Base-by-base conservation (phyloP, 2,329 filamentous ascomycete genomes). In the Pyrenophora graminea region DNA sequence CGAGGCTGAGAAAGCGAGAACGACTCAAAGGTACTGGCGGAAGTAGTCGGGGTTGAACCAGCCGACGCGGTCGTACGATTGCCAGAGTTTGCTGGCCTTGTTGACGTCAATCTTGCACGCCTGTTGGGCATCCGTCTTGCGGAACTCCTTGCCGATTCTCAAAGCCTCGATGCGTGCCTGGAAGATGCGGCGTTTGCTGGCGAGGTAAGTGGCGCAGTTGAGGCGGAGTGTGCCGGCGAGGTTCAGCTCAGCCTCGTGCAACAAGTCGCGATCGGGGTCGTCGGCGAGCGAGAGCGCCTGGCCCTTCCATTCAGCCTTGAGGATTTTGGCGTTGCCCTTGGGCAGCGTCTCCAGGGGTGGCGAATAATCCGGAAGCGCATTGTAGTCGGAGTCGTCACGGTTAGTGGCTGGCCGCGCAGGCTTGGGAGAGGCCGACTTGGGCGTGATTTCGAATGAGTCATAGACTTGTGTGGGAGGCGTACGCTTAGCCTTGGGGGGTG, bases 71-170 rank as follows among this genome's bases (percentile, higher is more conserved):
- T 96, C 89, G 69, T 90, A 97, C 5, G 91, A 91, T 32, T 86
- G 86, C 89, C 91, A 96, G 39, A 97, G 80, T 73, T 93, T 93
- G 60, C 90, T 95, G 3, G 92, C 91, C 79, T 97, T 97, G 80
- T 97, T 97, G 71, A 97, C 93, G 66, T 97, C 93, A 58, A 97
- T 96, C 79, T 95, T 95, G 82, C 91, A 96, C n/a, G 90, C 91
- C 72, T 96, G 90, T 73, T 97, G 93, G 4, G 91, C 91, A 70
- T 96, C 90, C 1, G 93, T 97, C 82, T 96, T 96, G 71, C 90
- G 87, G 73, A 96, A 97, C 66, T 92, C 89, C 74, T 95, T 94
- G 69, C 83, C 82, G 31, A 84, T 85, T 48, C 78, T 75, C 32
- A 85, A 76, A 2, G 86, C 83, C 53, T 88, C 83, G 30, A 93